Percentiles rank a stretch among this genome's conserved stretches.
These are phyloP conservation scores for Gillenia trifoliata DNA, from an alignment of 306 rosid genomes.

Conservation along the genomic window DNA sequence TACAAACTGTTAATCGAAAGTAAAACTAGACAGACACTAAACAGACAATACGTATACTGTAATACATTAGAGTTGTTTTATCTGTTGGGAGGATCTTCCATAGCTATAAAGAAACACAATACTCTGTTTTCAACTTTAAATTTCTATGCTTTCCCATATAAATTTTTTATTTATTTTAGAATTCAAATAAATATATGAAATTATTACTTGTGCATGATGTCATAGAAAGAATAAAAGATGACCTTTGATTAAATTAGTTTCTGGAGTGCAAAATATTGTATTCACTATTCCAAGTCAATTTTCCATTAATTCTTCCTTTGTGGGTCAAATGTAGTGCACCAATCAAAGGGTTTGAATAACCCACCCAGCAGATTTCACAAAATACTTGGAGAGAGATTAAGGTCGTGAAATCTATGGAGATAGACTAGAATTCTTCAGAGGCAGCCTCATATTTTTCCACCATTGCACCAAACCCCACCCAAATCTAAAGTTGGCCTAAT, in stretches of 20 bases:
- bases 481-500: neutral
- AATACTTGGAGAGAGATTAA: neutral
- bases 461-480: slow-evolving; percentile 19
- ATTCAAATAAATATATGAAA: too few relatives aligned
- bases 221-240: neutral
- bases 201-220: neutral
- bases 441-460: slow-evolving; percentile 7
- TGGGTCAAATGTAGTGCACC: neutral
- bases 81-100: too few relatives aligned
- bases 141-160: neutral
- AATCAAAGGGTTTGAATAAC: slow-evolving; percentile 13
- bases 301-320: neutral
- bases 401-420: neutral
- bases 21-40: neutral
- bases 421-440: neutral
- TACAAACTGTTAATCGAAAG: too few relatives aligned
- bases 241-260: neutral
- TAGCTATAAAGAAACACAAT: too few relatives aligned
- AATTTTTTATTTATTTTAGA: neutral
- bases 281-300: neutral
- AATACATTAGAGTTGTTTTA: neutral
- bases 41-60: neutral
- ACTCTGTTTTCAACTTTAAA: neutral
- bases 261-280: neutral
- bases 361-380: slow-evolving; percentile 9